Conservation (phyloP, 169 alveolate genomes). For the Plasmodium cynomolgi region DNA sequence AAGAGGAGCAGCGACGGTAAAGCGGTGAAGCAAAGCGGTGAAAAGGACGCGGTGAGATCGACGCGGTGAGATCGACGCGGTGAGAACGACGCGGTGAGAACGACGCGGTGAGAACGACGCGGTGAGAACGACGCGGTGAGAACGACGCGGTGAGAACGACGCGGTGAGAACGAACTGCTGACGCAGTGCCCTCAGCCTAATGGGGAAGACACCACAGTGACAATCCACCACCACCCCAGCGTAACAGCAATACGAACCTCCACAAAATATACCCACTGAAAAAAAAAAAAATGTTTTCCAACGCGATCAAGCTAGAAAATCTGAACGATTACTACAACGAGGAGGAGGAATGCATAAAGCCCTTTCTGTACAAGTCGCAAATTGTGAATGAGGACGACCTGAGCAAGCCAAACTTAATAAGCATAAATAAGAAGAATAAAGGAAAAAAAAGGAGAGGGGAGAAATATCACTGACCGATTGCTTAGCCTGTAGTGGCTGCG, state of each 20-base stretch:
- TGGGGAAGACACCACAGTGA: neutral
- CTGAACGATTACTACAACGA: conserved; percentile 88
- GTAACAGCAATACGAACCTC: neutral
- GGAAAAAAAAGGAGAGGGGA: conserved; percentile 20
- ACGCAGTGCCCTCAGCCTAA: neutral
- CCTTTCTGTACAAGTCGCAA: conserved; percentile 78
- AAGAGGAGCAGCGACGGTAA: neutral
- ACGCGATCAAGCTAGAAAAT: conserved; percentile 85
- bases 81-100: no score
- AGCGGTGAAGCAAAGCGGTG: no score
- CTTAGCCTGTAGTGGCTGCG: conserved; percentile 94
- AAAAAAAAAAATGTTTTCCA: conserved; percentile 79
- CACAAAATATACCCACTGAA: neutral
- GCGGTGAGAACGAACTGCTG: neutral
- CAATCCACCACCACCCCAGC: neutral
- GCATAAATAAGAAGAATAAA: conserved; percentile 33
- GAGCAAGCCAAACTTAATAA: conserved; percentile 47
- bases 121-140: no score
- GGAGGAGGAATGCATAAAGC: conserved; percentile 87
- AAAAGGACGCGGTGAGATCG: no score
- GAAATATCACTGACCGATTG: conserved; percentile 87
- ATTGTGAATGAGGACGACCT: conserved; percentile 42
- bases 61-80: no score
- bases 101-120: no score
- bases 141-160: no score